Percentiles rank a stretch among this genome's conserved stretches.
These are phyloP conservation scores for Baorangia bicolor DNA, from an alignment of 768 basidiomycete species.

Conservation along the genomic window DNA sequence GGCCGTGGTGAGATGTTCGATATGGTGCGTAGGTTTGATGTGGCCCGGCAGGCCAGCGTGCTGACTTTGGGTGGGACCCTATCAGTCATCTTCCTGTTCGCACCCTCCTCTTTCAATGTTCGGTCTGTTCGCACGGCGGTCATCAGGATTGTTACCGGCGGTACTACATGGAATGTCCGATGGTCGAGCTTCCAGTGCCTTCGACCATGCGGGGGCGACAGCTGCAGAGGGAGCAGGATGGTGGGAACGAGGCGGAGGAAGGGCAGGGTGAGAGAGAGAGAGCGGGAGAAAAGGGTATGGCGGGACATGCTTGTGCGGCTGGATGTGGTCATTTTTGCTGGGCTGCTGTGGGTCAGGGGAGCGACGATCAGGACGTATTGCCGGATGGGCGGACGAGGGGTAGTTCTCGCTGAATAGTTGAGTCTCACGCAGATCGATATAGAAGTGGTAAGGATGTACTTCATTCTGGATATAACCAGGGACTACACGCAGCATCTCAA, in stretches of 20 bases:
- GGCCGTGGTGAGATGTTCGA: slow-evolving; percentile 55
- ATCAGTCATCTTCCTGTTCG: slow-evolving; percentile 74
- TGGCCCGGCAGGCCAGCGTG: background rate
- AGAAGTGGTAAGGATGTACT: background rate
- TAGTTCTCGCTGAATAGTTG: background rate
- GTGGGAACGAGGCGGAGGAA: slow-evolving; percentile 14
- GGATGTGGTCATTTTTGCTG: slow-evolving; percentile 86
- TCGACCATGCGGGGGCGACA: slow-evolving; percentile 22
- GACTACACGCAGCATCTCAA: background rate
- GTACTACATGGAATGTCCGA: slow-evolving; percentile 61
- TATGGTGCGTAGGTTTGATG: slow-evolving; percentile 54
- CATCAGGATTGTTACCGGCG: slow-evolving; percentile 75
- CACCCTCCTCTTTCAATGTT: slow-evolving; percentile 68
- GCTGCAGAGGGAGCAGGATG: slow-evolving; percentile 17
- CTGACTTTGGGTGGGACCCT: background rate
- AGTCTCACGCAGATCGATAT: too few species aligned
- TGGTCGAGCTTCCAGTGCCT: slow-evolving; percentile 41
- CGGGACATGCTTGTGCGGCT: slow-evolving; percentile 69
- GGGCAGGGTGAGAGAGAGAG: background rate
- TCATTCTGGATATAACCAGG: too few species aligned
- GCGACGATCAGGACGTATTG: background rate
- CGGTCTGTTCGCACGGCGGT: slow-evolving; percentile 77
- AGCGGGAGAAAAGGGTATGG: slow-evolving; percentile 12
- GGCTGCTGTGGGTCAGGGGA: slow-evolving; percentile 39
- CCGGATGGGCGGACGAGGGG: background rate